Evolutionary conservation across 163 green algal genomes (phyloP).

Genomic region (Chlorella variabilis): DNA sequence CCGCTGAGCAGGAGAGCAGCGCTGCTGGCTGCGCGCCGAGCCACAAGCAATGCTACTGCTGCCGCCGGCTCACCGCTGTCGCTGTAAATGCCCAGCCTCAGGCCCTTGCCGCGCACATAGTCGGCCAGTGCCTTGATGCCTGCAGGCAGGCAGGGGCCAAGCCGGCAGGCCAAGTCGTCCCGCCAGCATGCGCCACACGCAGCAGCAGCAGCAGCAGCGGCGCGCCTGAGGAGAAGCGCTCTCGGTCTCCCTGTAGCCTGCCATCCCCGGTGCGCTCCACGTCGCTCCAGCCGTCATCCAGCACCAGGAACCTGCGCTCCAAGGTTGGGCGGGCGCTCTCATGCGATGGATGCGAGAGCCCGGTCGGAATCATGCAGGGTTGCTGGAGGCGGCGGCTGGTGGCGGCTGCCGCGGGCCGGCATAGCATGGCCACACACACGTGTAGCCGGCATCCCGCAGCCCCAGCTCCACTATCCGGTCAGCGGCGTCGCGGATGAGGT

Average conservation of each 20-base stretch:
- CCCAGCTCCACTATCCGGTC: slow-evolving; percentile 69
- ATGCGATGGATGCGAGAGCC: too few relatives aligned
- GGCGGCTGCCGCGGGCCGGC: not conserved
- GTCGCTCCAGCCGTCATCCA: slow-evolving; percentile 76
- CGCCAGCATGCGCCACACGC: too few relatives aligned
- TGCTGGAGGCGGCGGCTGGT: not conserved
- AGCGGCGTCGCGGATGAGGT: slow-evolving; percentile 60
- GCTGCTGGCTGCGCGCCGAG: too few relatives aligned
- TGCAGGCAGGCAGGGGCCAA: slow-evolving; percentile 66
- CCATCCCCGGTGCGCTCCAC: slow-evolving; percentile 51
- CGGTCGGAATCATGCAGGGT: too few relatives aligned
- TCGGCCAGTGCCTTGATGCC: slow-evolving; percentile 74
- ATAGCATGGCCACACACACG: slow-evolving; percentile 52
- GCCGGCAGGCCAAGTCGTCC: too few relatives aligned
- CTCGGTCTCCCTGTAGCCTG: slow-evolving; percentile 58
- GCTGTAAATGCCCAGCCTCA: slow-evolving; percentile 73
- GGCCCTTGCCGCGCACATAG: slow-evolving; percentile 76
- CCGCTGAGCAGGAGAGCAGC: too few relatives aligned
- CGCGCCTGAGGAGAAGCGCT: slow-evolving; percentile 76
- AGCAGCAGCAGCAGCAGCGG: too few relatives aligned
- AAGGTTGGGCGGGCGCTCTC: too few relatives aligned
- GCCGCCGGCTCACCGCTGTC: not conserved
- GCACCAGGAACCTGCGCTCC: slow-evolving; percentile 62
- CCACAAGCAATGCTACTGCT: not conserved
- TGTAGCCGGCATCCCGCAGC: slow-evolving; percentile 70